Evolutionary conservation across 2,329 filamentous ascomycete genomes (phyloP), one percentile per base, ranked within the genome.

Genomic region (Diaporthe vaccinii): DNA sequence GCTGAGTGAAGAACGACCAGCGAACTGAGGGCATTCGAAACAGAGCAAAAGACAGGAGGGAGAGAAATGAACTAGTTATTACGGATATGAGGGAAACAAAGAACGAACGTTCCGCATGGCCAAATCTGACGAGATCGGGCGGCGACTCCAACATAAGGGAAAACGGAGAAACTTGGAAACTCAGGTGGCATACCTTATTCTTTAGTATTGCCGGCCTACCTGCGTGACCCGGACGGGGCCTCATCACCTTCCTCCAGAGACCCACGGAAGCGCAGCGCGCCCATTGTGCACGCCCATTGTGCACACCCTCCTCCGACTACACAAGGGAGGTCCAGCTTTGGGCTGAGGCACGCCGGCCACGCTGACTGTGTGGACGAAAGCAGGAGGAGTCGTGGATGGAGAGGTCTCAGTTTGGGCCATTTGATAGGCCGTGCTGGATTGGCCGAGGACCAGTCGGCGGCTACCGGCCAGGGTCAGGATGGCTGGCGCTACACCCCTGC

Each of bases 381-480:
- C 75, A 82, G 77, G 79, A 80, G 78, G 80, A 79, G 78, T 78
- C 75, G 79, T 82, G 77, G 79, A 81, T 78, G 81, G 80, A 80
- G 79, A 82, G 80, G 81, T 81, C 82, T 82, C 80, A 81, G 78
- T 72, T 76, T 77, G 78, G 75, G 77, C 55, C 74, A 80, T 81
- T 79, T 87, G 86, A 88, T 88, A 86, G 86, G 86, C 82, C 82
- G 81, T 76, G 79, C 78, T 74, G 78, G 79, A 76, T 79, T 79
- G 79, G 79, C 80, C 80, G 81, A 82, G 81, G 82, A 79, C 86
- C 86, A 87, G 84, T 86, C 82, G 86, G 86, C 86, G 86, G 86
- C 86, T 87, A 86, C 82, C 80, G 82, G 83, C 80, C 84, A 79
- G 80, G 85, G 85, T 83, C 81, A 82, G 83, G 83, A 84, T 84